Base-by-base conservation (phyloP, 108 stramenopile genomes). In the Craspedostauros australis region DNA sequence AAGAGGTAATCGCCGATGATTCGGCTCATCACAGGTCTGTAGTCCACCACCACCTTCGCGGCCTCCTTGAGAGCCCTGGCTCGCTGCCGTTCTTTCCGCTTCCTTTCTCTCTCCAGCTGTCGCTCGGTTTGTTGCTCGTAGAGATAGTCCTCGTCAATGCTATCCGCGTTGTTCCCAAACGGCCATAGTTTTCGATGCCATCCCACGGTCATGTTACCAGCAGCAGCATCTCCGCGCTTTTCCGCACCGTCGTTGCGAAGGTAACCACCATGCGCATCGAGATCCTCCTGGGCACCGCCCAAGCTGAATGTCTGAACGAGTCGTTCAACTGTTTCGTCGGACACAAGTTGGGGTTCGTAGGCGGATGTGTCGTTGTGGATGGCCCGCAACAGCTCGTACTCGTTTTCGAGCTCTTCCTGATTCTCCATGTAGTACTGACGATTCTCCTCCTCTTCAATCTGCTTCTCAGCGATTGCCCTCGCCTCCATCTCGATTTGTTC, bases 1-100 rank as follows among this genome's bases (percentile, higher is more conserved):
- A 93, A 93, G 19, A 93, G 64, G 53, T 93, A 93, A 53, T 93
- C 91, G 45, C 75, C 72, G 39, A 93, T 75, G 63, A 93, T 93
- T 29, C 72, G 64, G 18, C 76, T 75, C 75, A 82, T 74, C 25
- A 88, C 87, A 29, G 78, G 82, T 5, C 91, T 75, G 54, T 93
- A 93, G 50, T 93, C 91, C 14, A 83, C 61, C 5, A 66, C 68
- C 14, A 83, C 75, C 41, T 75, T 83, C 9, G 74, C 77, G 16
- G 82, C 82, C 47, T 70, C 71, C 34, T 70, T 72, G 25, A 83
- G 29, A 4, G 72, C 75, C 37, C 46, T 63, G 46, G 54, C 66
- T 34, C 67, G 68, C 20, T 51, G 45, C 19, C 62, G 39, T 26
- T 45, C 30, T 27, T 44, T 22, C 12, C 43, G 26, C n/a, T 41